Base-by-base conservation (phyloP, 345 rosid species). In the Streptanthus diversifolius region DNA sequence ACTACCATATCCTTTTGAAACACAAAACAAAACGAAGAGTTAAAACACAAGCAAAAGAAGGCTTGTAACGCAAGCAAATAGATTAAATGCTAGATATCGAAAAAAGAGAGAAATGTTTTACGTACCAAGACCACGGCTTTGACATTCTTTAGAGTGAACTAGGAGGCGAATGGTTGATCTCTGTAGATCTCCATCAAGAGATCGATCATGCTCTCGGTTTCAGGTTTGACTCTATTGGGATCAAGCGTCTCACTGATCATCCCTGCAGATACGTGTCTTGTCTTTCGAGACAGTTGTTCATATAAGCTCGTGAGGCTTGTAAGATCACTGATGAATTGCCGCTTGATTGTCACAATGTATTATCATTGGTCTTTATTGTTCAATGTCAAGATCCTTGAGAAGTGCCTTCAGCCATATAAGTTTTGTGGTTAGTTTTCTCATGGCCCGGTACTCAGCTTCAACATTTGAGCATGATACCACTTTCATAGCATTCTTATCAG, bases 171-270 rank as follows among this genome's bases (percentile, higher is more conserved):
- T 18, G 66, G 54, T 35, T 71, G 74, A 8, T 55, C 39, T 60
- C 52, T 69, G 35, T 58, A 56, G 11, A 79, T 55, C 5, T 18
- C 24, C 54, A 79, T 37, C 39, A 79, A 64, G 29, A 79, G 66
- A 44, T 79, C 82, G n/a, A 79, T 51, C 49, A 79, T 52, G 41
- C 70, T 63, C 54, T 79, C 82, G 12, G 73, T 56, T 68, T 79
- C 81, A 4, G 78, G 78, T 13, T 70, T 72, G 6, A 64, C 75
- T 40, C 52, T 68, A 4, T 76, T 76, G 5, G 80, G 83, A 24
- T 72, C 72, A 18, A 35, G 37, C 11, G 11, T 35, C 37, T 35
- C 37, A 35, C 11, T 35, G 11, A 35, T 35, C 11, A 35, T 35
- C 3, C 8, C 37, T 35, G 37, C 37, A 35, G 37, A 35, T 35